Conservation (phyloP, 1,284 basidiomycete species). For the Fomitopsis betulina region DNA sequence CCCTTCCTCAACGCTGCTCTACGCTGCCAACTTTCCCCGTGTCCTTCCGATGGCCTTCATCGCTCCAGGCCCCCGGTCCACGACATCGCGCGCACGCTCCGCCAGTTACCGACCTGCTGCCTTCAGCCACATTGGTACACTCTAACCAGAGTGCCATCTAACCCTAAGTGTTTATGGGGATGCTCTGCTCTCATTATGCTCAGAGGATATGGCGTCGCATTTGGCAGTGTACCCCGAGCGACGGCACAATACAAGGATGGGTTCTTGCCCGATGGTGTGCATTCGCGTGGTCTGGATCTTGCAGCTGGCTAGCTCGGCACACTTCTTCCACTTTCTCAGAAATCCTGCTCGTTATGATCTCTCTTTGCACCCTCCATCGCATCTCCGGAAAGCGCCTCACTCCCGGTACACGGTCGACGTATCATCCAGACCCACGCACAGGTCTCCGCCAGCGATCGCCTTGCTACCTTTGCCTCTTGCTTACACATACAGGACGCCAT, state of each 20-base stretch:
- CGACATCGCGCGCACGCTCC: conserved; percentile 9
- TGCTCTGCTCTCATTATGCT: conserved; percentile 28
- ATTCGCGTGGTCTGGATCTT: conserved; percentile 13
- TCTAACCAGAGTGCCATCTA: conserved; percentile 40
- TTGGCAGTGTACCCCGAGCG: conserved; percentile 23
- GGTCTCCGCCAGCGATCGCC: conserved; percentile 39
- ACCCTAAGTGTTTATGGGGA: conserved; percentile 41
- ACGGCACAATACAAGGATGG: conserved; percentile 11
- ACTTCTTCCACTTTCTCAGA: conserved; percentile 6
- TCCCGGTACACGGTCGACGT: conserved; percentile 11
- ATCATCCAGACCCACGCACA: conserved; percentile 27
- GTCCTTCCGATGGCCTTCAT: conserved; percentile 19
- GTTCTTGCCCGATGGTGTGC: background rate
- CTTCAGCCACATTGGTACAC: conserved; percentile 27
- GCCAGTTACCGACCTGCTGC: conserved; percentile 17
- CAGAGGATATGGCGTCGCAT: conserved; percentile 20
- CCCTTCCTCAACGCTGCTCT: background rate
- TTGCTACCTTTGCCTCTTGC: conserved; percentile 34
- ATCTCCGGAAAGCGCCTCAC: conserved; percentile 41
- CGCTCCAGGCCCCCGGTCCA: conserved; percentile 26
- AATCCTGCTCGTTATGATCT: conserved; percentile 33
- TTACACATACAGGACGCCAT: conserved; percentile 28
- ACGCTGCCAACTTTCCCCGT: background rate
- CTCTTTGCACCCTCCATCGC: conserved; percentile 31
- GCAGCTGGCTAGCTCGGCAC: conserved; percentile 11